A percentile compares a stretch with the other conserved stretches of the same genome.
These are phyloP conservation scores for Thielaviopsis populi DNA, from an alignment of 2,329 filamentous ascomycete genomes.

Conservation along the genomic window DNA sequence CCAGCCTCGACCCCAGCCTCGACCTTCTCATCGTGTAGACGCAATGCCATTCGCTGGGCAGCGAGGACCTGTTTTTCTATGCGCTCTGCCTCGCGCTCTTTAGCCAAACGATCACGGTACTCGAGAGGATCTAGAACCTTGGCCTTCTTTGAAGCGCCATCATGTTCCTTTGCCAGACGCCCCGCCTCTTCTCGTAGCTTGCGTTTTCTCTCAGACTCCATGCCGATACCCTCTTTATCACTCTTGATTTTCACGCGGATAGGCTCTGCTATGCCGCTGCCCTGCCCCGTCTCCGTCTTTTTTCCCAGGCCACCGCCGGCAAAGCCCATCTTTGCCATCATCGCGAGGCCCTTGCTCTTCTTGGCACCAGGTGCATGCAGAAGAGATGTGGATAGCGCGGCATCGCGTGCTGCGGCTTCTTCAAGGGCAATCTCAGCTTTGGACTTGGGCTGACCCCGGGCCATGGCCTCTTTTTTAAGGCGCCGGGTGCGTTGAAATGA, in stretches of 20 bases:
- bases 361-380: slow-evolving; percentile 41
- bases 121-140: slow-evolving; percentile 43
- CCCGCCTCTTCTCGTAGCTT: slow-evolving; percentile 40
- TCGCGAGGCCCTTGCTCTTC: slow-evolving; percentile 74
- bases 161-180: slow-evolving; percentile 33
- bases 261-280: slow-evolving; percentile 39
- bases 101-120: slow-evolving; percentile 56
- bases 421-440: slow-evolving; percentile 71
- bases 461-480: slow-evolving; percentile 48
- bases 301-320: slow-evolving; percentile 59
- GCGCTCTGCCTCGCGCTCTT: slow-evolving; percentile 53
- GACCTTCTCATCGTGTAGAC: slow-evolving; percentile 46
- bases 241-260: slow-evolving; percentile 64
- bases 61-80: slow-evolving; percentile 55
- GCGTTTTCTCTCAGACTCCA: slow-evolving; percentile 70
- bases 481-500: slow-evolving; percentile 40
- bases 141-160: slow-evolving; percentile 34
- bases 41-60: slow-evolving; percentile 71
- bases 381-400: slow-evolving; percentile 58
- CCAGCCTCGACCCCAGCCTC: background rate
- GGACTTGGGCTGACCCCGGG: slow-evolving; percentile 53
- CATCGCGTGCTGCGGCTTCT: slow-evolving; percentile 56
- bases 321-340: slow-evolving; percentile 97
- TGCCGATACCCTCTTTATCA: slow-evolving; percentile 66
- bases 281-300: slow-evolving; percentile 29